These are phyloP conservation scores for Tremellales sp. DNA, from an alignment of 1,284 basidiomycete species.

Conservation along the genomic window DNA sequence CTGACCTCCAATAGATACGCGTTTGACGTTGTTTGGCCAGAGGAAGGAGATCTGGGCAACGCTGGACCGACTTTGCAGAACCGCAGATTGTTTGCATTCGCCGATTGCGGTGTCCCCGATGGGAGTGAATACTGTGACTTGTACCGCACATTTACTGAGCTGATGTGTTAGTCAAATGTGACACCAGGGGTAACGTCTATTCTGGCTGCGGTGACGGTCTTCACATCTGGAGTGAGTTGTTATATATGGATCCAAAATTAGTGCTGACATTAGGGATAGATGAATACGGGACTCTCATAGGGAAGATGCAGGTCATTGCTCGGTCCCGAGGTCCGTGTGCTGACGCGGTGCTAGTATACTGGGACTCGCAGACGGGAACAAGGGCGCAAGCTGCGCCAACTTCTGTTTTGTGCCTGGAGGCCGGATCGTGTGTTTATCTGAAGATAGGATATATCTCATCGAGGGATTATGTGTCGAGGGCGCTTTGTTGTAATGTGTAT, in stretches of 20 bases:
- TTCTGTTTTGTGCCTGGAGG: conserved; percentile 30
- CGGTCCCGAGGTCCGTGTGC: neutral
- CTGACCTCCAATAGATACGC: conserved; percentile 24
- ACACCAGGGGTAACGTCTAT: conserved; percentile 23
- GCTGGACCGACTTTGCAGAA: conserved; percentile 21
- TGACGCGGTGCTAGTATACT: conserved; percentile 4
- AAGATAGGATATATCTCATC: conserved; percentile 22
- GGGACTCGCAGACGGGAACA: conserved; percentile 9
- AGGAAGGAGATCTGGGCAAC: conserved; percentile 3
- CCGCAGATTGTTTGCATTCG: conserved; percentile 33
- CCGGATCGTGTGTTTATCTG: conserved; percentile 21
- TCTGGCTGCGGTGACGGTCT: conserved; percentile 30
- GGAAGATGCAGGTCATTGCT: conserved; percentile 21
- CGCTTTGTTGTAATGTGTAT: too few relatives aligned
- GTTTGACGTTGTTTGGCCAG: conserved; percentile 27
- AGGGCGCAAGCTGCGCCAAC: conserved; percentile 22
- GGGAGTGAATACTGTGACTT: conserved; percentile 18
- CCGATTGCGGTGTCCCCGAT: conserved; percentile 29
- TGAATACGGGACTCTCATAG: conserved; percentile 15
- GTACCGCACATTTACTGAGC: neutral
- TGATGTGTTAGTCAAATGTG: conserved; percentile 17
- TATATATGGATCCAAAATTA: too few relatives aligned
- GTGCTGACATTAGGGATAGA: conserved; percentile 1
- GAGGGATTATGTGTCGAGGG: conserved; percentile 8
- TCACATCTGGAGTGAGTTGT: conserved; percentile 26